These are phyloP conservation scores for Fusarium sambucinum DNA, from an alignment of 2,329 filamentous ascomycete genomes.

Conservation along the genomic window DNA sequence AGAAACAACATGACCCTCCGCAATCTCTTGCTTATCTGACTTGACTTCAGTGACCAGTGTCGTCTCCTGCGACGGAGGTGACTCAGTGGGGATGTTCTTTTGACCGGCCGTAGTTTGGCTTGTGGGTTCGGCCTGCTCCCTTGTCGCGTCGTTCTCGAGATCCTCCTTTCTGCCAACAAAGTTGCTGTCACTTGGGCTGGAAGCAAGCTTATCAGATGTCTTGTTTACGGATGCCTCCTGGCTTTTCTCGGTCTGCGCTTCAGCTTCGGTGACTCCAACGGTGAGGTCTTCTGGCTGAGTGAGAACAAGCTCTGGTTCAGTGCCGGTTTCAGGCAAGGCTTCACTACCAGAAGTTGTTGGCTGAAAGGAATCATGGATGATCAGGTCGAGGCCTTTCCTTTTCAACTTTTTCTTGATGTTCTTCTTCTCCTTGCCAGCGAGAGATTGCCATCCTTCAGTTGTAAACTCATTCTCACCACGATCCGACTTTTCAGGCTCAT, in stretches of 20 bases:
- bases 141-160: not conserved
- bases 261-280: not conserved
- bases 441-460: constrained; percentile 31
- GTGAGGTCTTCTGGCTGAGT: not conserved
- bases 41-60: not conserved
- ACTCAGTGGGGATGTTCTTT: not conserved
- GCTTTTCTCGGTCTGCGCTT: not conserved
- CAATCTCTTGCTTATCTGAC: constrained; percentile 20
- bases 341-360: constrained; percentile 1
- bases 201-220: not conserved
- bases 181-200: not conserved
- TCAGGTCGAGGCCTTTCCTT: constrained; percentile 36
- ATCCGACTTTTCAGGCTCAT: not conserved
- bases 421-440: constrained; percentile 41
- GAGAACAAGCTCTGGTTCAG: not conserved
- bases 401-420: constrained; percentile 42
- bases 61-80: not conserved
- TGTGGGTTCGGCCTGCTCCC: not conserved
- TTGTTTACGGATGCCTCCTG: not conserved
- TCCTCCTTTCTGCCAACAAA: not conserved
- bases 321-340: not conserved
- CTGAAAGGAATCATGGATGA: constrained; percentile 27
- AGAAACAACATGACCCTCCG: not conserved
- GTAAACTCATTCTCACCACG: constrained; percentile 20
- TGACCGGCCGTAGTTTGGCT: not conserved